phyloP scores from a whole-genome alignment of 2,329 filamentous ascomycete genomes.

The Exophiala sp. region DNA sequence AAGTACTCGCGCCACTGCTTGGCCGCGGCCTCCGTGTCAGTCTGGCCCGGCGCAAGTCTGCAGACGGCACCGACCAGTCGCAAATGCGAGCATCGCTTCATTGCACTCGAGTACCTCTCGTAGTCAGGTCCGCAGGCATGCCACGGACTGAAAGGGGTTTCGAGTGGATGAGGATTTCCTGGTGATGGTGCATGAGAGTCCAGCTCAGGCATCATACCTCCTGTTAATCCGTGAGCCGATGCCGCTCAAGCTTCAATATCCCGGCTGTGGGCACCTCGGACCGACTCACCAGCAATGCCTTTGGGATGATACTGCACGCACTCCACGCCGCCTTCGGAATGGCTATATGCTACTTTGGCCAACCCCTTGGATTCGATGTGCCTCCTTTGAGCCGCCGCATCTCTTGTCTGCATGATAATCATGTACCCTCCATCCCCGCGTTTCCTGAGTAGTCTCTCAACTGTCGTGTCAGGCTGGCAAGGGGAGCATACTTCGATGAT shows the following conservation, averaged over 20 bases:
- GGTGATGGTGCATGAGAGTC: constrained; percentile 36
- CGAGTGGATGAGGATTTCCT: constrained; percentile 37
- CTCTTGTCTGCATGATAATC: constrained; percentile 45
- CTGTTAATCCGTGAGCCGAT: constrained; percentile 26
- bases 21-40: constrained; percentile 35
- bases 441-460: constrained; percentile 39
- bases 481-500: constrained; percentile 40
- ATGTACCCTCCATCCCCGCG: constrained; percentile 45
- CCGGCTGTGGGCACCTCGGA: too few species aligned
- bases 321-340: constrained; percentile 32
- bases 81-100: constrained; percentile 36
- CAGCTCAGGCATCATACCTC: constrained; percentile 42
- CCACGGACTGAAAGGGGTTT: constrained; percentile 40
- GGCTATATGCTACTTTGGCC: constrained; percentile 36
- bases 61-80: constrained; percentile 35
- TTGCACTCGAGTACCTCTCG: constrained; percentile 33
- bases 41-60: constrained; percentile 36
- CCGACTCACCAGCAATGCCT: constrained; percentile 34
- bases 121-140: constrained; percentile 40
- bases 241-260: too few species aligned
- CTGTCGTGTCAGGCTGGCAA: constrained; percentile 36
- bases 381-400: constrained; percentile 35
- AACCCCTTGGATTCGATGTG: constrained; percentile 36
- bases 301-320: constrained; percentile 45
- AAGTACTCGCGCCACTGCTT: constrained; percentile 41